phyloP scores from a whole-genome alignment of 2,329 filamentous ascomycete genomes.

The Biscogniauxia marginata region DNA sequence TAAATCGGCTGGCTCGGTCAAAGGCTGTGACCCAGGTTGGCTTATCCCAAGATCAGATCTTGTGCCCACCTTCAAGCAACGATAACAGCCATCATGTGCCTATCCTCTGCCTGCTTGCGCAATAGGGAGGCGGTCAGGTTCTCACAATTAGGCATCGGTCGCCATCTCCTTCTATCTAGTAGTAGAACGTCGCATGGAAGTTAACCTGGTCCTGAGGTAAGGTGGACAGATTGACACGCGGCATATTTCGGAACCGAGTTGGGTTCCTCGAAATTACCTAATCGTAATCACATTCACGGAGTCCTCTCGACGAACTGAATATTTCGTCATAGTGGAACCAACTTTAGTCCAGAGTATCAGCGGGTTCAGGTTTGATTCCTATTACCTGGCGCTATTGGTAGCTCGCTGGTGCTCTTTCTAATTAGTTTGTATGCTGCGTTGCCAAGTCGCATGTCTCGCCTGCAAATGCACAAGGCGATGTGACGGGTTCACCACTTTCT shows the following conservation, averaged over 20 bases:
- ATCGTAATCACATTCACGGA: not conserved
- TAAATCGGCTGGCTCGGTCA: not conserved
- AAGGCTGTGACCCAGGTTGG: not conserved
- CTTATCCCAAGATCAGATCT: conserved; percentile 17
- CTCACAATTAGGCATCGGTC: conserved; percentile 5
- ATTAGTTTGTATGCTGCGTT: too few species aligned
- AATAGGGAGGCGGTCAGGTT: conserved; percentile 4
- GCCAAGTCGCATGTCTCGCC: not conserved
- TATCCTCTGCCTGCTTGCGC: conserved; percentile 12
- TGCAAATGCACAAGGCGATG: not conserved
- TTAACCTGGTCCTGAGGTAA: not conserved
- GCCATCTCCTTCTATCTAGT: not conserved
- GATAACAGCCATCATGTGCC: not conserved
- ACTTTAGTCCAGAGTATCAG: too few species aligned
- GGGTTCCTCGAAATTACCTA: not conserved
- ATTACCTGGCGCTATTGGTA: too few species aligned
- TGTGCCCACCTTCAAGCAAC: conserved; percentile 13
- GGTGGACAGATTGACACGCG: not conserved
- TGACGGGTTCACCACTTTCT: not conserved
- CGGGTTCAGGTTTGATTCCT: too few species aligned
- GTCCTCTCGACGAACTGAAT: not conserved
- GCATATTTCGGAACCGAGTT: not conserved
- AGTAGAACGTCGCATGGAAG: too few species aligned
- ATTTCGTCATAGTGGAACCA: conserved; percentile 22
- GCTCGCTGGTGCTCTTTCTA: too few species aligned